These are phyloP conservation scores for Phlyctochytrium arcticum DNA, from an alignment of 192 early-diverging fungal species.

Conservation along the genomic window DNA sequence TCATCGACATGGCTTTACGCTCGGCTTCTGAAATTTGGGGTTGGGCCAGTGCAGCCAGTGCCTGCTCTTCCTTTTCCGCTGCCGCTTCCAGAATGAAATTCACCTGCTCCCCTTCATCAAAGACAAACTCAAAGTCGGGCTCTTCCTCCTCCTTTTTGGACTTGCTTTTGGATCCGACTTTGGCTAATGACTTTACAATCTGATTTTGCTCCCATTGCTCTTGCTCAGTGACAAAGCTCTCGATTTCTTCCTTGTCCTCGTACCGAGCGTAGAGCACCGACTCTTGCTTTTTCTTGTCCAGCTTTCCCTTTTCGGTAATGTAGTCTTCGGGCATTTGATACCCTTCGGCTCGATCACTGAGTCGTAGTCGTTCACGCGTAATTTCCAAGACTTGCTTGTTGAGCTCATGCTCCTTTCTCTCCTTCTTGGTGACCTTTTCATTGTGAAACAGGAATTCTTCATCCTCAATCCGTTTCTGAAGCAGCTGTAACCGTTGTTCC, in stretches of 20 bases:
- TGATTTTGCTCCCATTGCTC: constrained; percentile 81
- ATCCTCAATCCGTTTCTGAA: constrained; percentile 76
- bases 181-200: constrained; percentile 47
- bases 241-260: constrained; percentile 69
- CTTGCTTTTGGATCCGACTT: constrained; percentile 43
- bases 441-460: constrained; percentile 78
- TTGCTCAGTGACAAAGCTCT: constrained; percentile 76
- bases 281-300: constrained; percentile 92
- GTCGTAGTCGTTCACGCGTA: constrained; percentile 76
- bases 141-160: constrained; percentile 36
- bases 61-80: constrained; percentile 27
- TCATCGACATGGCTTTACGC: constrained; percentile 69
- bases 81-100: constrained; percentile 82
- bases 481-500: constrained; percentile 69
- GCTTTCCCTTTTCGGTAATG: constrained; percentile 96
- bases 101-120: constrained; percentile 83
- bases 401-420: constrained; percentile 72
- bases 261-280: constrained; percentile 84
- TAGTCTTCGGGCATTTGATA: constrained; percentile 79
- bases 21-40: constrained; percentile 54
- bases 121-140: constrained; percentile 87
- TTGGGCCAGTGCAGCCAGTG: constrained; percentile 5
- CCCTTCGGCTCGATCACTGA: constrained; percentile 75
- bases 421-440: constrained; percentile 71
- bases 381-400: constrained; percentile 80